A percentile compares a stretch with the other conserved stretches of the same genome.
phyloP scores from a whole-genome alignment of 2,329 filamentous ascomycete genomes.

The Tolypocladium amazonense region DNA sequence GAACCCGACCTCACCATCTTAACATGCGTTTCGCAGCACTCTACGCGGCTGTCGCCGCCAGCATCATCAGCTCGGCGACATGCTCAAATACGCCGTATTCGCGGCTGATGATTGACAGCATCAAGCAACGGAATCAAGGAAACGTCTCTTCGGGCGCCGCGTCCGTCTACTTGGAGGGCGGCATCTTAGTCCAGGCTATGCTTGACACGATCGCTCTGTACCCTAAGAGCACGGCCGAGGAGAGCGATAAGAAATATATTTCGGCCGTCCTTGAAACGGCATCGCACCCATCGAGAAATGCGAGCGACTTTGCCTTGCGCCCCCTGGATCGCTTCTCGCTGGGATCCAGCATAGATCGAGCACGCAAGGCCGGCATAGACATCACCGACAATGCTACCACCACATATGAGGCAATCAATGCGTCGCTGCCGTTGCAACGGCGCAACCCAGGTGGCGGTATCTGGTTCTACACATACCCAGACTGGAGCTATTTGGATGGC shows the following conservation, averaged over 20 bases:
- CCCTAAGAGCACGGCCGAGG: slow-evolving; percentile 2
- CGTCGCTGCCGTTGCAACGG: slow-evolving; percentile 9
- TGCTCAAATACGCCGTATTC: not conserved
- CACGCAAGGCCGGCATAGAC: not conserved
- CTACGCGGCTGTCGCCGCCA: not conserved
- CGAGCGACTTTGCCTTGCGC: slow-evolving; percentile 4
- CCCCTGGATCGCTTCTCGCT: slow-evolving; percentile 14
- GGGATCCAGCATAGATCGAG: slow-evolving; percentile 6
- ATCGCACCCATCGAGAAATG: slow-evolving; percentile 5
- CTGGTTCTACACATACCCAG: slow-evolving; percentile 32
- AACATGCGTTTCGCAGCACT: not conserved
- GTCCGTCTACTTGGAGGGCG: slow-evolving; percentile 12
- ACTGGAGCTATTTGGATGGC: slow-evolving; percentile 43
- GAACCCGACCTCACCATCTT: not conserved
- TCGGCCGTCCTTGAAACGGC: slow-evolving; percentile 6
- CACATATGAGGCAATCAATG: slow-evolving; percentile 8
- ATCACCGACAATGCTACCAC: slow-evolving; percentile 1
- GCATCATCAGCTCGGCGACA: not conserved
- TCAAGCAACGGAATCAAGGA: slow-evolving; percentile 12
- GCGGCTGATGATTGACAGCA: slow-evolving; percentile 12
- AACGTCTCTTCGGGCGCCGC: slow-evolving; percentile 9
- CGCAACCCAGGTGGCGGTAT: slow-evolving; percentile 22
- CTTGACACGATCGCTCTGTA: slow-evolving; percentile 6
- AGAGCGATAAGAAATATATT: slow-evolving; percentile 5
- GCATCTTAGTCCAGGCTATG: slow-evolving; percentile 10